Percentiles rank a stretch among this genome's conserved stretches.
These are phyloP conservation scores for Aspergillus sparsus DNA, from an alignment of 495 filamentous ascomycete genomes.

Conservation along the genomic window DNA sequence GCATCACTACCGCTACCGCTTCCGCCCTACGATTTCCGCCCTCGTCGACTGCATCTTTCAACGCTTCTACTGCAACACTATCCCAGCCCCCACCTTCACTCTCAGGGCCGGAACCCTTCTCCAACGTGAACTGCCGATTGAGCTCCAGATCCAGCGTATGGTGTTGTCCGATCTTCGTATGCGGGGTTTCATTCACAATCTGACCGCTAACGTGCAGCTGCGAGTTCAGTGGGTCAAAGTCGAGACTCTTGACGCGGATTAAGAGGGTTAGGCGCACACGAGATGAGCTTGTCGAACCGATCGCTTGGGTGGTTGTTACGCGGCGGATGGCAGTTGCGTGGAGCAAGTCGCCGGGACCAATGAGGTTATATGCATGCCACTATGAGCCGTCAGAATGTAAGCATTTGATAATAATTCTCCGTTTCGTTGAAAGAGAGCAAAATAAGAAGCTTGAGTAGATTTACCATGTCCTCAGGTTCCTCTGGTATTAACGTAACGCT, in stretches of 20 bases:
- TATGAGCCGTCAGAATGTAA: slow-evolving; percentile 28
- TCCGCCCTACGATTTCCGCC: slow-evolving; percentile 69
- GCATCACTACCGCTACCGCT: slow-evolving; percentile 88
- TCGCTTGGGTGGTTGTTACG: slow-evolving; percentile 65
- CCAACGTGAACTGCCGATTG: slow-evolving; percentile 81
- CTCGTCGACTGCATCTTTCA: slow-evolving; percentile 76
- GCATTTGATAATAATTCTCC: background rate
- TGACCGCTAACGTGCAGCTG: slow-evolving; percentile 83
- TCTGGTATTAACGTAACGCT: slow-evolving; percentile 79
- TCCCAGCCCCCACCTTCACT: slow-evolving; percentile 77
- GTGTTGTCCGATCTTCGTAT: slow-evolving; percentile 78
- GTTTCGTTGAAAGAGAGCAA: background rate
- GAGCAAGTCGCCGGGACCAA: slow-evolving; percentile 75
- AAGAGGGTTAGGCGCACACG: slow-evolving; percentile 77
- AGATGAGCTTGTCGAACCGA: slow-evolving; percentile 71
- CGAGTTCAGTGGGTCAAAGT: slow-evolving; percentile 85
- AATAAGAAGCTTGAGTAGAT: slow-evolving; percentile 4
- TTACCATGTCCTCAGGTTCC: slow-evolving; percentile 95
- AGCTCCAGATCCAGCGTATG: slow-evolving; percentile 92
- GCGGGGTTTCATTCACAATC: slow-evolving; percentile 79
- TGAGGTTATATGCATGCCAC: slow-evolving; percentile 98
- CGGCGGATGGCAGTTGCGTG: slow-evolving; percentile 82
- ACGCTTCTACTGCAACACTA: slow-evolving; percentile 74
- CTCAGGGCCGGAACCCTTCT: slow-evolving; percentile 56
- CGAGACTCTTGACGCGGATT: slow-evolving; percentile 77